Evolutionary conservation across 352 stramenopile genomes (phyloP), one percentile per base, ranked within the genome.

Genomic region (Phytophthora sojae): DNA sequence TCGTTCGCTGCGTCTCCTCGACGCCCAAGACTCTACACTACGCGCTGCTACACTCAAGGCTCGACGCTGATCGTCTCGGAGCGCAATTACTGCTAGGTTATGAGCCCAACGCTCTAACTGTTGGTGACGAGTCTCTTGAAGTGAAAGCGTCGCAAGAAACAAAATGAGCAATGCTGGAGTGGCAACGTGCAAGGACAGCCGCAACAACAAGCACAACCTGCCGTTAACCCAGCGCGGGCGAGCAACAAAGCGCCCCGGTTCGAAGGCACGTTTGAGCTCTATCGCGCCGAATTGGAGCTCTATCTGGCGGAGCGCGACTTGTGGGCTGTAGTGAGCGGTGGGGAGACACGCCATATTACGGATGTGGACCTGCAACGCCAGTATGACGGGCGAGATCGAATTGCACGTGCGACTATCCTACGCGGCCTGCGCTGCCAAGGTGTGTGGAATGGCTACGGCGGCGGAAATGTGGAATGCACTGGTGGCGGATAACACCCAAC

Each of bases 381-480:
- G 9, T 60, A 32, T 14, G 32, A 47, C 32, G 7, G 11, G 3
- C 53, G 32, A 6, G 53, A 60, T 12, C 17, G 53, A 4, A 17
- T 60, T 9, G 54, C 30, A 12, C 5, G 19, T 6, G 54, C 54
- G 26, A 32, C 54, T 9, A 50, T 52, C 3, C 21, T 51, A 7
- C 37, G 37, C 3, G 56, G 56, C 6, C 56, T 42, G 3, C 39
- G 58, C 45, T 2, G 26, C 58, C 1, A 65, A 57, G 58, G 58
- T 52, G n/a, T 65, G 58, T 11, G n/a, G 58, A 5, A 64, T 64
- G 58, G 3, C 3, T 6, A 47, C 57, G 14, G 47, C 58, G 5
- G 57, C 12, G 30, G 45, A 56, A 1, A 57, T 57, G 58, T 64
- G 45, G 57, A 6, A 44, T 44, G 17, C 35, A 6, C 12, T 42